A percentile compares a stretch with the other conserved stretches of the same genome.
These are phyloP conservation scores for Hydrangea macrophylla DNA, from an alignment of 148 eudicot genomes.

Conservation along the genomic window DNA sequence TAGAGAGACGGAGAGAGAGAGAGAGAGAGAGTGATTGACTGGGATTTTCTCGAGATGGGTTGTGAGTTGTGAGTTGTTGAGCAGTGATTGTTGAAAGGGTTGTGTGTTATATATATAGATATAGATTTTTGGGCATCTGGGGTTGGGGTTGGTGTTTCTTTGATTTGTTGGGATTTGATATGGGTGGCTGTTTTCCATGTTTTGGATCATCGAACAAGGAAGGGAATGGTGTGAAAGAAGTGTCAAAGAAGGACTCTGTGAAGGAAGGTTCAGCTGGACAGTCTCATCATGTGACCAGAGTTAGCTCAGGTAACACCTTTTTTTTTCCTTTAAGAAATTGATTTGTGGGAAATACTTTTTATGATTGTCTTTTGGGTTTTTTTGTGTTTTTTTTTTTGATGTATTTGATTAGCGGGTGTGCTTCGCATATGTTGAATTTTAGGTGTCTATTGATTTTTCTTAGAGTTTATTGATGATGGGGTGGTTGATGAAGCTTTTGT, in stretches of 20 bases:
- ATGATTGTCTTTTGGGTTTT: not conserved
- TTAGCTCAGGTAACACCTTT: slow-evolving; percentile 52
- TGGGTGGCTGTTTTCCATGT: slow-evolving; percentile 94
- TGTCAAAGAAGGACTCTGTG: slow-evolving; percentile 44
- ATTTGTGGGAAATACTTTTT: not conserved
- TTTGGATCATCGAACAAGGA: slow-evolving; percentile 73
- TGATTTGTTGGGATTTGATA: slow-evolving; percentile 35
- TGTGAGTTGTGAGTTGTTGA: slow-evolving; percentile 15
- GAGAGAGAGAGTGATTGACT: slow-evolving; percentile 15
- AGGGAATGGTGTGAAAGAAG: slow-evolving; percentile 51
- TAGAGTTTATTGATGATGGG: not conserved
- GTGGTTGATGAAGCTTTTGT: not conserved
- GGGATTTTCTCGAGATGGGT: slow-evolving; percentile 22
- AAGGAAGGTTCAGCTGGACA: slow-evolving; percentile 51
- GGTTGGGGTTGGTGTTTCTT: too few relatives aligned
- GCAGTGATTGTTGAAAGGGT: slow-evolving; percentile 12
- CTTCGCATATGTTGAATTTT: slow-evolving; percentile 21
- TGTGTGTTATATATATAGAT: slow-evolving; percentile 5
- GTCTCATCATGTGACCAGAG: slow-evolving; percentile 47
- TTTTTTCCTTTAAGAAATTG: not conserved
- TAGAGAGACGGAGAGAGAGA: not conserved
- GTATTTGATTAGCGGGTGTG: slow-evolving; percentile 7
- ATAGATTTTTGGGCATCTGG: slow-evolving; percentile 15
- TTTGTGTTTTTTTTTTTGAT: slow-evolving; percentile 10
- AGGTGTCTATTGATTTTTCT: slow-evolving; percentile 14